phyloP scores from a whole-genome alignment of 192 early-diverging fungal genomes.

The Coemansia sp. region DNA sequence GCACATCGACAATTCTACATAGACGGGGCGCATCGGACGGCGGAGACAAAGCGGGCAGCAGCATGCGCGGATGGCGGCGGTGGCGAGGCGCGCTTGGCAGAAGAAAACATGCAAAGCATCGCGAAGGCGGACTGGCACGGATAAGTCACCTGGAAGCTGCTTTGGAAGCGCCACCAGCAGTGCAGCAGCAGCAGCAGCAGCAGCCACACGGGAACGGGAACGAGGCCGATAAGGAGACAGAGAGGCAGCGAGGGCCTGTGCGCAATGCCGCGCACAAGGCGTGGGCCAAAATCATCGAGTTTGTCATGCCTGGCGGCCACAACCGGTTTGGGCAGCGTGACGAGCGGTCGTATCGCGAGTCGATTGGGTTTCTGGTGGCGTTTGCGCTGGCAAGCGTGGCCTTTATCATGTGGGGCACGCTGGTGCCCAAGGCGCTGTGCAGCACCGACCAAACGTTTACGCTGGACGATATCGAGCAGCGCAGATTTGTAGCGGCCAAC shows the following conservation, averaged over 20 bases:
- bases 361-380: conserved; percentile 38
- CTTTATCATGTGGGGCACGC: conserved; percentile 50
- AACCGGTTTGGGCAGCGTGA: conserved; percentile 48
- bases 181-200: neutral
- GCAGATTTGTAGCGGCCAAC: conserved; percentile 45
- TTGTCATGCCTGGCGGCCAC: conserved; percentile 46
- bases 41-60: neutral
- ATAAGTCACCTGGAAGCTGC: conserved; percentile 3
- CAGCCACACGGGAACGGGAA: neutral
- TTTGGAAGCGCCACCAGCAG: conserved; percentile 1
- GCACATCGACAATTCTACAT: conserved; percentile 42
- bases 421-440: conserved; percentile 48
- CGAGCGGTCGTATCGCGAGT: conserved; percentile 28
- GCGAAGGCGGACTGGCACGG: no score
- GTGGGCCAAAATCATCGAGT: conserved; percentile 15
- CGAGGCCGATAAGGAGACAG: neutral
- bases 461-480: conserved; percentile 13
- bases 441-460: conserved; percentile 51
- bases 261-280: conserved; percentile 5
- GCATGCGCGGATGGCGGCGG: no score
- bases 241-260: neutral
- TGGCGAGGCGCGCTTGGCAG: no score
- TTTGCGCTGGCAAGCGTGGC: conserved; percentile 49
- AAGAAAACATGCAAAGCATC: no score
- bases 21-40: conserved; percentile 3